phyloP scores from a whole-genome alignment of 768 basidiomycete species.

The Naganishia antarctica region DNA sequence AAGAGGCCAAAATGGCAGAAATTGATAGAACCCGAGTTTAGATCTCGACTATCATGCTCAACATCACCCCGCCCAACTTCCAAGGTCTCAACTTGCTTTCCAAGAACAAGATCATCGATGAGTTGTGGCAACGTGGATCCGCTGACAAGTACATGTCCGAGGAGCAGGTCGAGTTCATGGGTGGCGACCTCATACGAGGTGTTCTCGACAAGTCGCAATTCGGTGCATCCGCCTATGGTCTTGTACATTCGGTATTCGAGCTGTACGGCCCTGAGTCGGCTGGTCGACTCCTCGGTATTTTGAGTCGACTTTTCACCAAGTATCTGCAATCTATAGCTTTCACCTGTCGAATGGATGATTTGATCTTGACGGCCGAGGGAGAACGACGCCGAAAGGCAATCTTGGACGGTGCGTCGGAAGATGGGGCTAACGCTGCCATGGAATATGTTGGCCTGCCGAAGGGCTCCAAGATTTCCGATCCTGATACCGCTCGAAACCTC shows the following conservation, averaged over 20 bases:
- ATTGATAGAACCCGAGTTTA: constrained; percentile 51
- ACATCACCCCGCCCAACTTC: constrained; percentile 75
- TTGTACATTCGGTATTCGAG: constrained; percentile 95
- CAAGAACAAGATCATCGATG: constrained; percentile 81
- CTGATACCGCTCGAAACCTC: constrained; percentile 47
- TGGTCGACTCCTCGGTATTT: constrained; percentile 83
- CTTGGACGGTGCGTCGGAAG: constrained; percentile 61
- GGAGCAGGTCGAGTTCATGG: constrained; percentile 85
- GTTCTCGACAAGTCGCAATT: constrained; percentile 96
- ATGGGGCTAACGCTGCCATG: constrained; percentile 81
- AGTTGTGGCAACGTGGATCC: constrained; percentile 60
- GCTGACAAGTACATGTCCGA: constrained; percentile 60
- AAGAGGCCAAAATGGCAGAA: background rate
- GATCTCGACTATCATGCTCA: constrained; percentile 86
- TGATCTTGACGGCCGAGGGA: constrained; percentile 77
- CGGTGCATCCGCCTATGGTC: constrained; percentile 89
- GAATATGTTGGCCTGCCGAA: constrained; percentile 60
- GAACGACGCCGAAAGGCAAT: constrained; percentile 66
- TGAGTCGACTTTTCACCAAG: constrained; percentile 92
- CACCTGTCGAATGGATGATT: constrained; percentile 97
- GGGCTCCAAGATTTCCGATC: constrained; percentile 50
- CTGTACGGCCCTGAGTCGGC: constrained; percentile 85
- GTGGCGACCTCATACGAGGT: constrained; percentile 89
- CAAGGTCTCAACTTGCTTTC: constrained; percentile 78
- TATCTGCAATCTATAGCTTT: constrained; percentile 95